Base-by-base conservation (phyloP, 2,329 filamentous ascomycete genomes). In the Epichloe bromicola region DNA sequence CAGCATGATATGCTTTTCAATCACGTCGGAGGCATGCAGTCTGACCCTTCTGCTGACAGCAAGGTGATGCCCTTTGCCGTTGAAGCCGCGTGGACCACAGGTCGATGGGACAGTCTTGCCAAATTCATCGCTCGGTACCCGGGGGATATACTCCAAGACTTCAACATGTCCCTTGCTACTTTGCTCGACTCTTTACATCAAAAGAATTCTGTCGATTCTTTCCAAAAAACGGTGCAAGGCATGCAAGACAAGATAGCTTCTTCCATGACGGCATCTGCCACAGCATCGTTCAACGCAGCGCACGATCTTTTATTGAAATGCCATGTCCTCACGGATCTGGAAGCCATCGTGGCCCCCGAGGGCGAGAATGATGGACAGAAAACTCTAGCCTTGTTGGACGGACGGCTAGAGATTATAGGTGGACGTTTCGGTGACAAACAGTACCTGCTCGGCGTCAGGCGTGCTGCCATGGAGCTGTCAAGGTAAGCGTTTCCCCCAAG, bases 371-470 rank as follows among this genome's bases (percentile, higher is more conserved):
- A 67, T 41, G 63, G 62, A 34, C 60, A 60, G 36, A 63, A 59
- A 48, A 64, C 63, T 2, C 61, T 67, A 52, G 53, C 56, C 2
- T 54, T 68, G 5, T 54, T 96, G 5, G 76, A 85, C 54, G 80
- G 85, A 44, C 82, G 93, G n/a, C 71, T 98, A n/a, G 86, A 90
- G 57, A 77, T 94, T 1, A 73, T 98, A 2, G 93, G 94, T 1
- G 87, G 89, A 1, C 95, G 93, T 60, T 83, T 90, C 38, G 80
- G 83, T 49, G 90, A 98, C 63, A 98, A 98, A 65, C 91, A 96
- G 63, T 97, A 95, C 63, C 69, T 98, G 10, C 74, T 99, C 30
- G 86, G 89, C 1, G 76, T 97, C 40, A 81, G 90, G 51, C 79
- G 93, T 58, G 91, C 93, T 23, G 80, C 85, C 1, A 95, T 98